A percentile compares a stretch with the other conserved stretches of the same genome.
Conservation (phyloP, 768 basidiomycete genomes). For the Asterophora lycoperdoides region DNA sequence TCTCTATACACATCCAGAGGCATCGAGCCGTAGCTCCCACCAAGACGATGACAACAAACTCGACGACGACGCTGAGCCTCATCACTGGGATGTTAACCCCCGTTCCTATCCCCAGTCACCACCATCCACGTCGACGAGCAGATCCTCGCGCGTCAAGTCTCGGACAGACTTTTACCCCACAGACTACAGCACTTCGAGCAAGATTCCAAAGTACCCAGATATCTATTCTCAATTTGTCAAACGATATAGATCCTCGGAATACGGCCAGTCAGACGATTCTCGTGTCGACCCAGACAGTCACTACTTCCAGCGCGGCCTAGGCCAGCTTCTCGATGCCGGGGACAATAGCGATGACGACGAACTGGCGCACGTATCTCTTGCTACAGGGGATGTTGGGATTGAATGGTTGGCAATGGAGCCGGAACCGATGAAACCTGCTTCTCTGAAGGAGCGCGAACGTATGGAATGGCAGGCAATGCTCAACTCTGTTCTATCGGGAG, state of each 20-base stretch:
- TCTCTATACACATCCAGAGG: constrained; percentile 59
- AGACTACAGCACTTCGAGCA: constrained; percentile 10
- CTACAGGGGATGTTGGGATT: constrained; percentile 37
- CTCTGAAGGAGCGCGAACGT: constrained; percentile 72
- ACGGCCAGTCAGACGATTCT: constrained; percentile 61
- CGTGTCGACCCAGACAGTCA: constrained; percentile 81
- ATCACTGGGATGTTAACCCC: constrained; percentile 32
- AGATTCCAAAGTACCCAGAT: constrained; percentile 40
- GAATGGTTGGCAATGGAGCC: constrained; percentile 56
- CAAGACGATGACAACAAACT: constrained; percentile 49
- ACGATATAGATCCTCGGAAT: constrained; percentile 61
- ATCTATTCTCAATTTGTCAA: constrained; percentile 79
- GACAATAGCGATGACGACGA: constrained; percentile 81
- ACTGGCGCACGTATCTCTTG: constrained; percentile 37
- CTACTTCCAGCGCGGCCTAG: constrained; percentile 70
- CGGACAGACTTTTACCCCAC: constrained; percentile 15
- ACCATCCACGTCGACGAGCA: constrained; percentile 24
- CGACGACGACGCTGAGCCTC: constrained; percentile 37
- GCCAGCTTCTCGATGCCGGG: constrained; percentile 61
- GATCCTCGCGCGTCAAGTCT: constrained; percentile 27
- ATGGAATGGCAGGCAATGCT: constrained; percentile 97
- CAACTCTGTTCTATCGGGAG: constrained; percentile 87
- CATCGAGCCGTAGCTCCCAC: constrained; percentile 35
- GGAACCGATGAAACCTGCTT: constrained; percentile 62
- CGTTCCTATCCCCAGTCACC: constrained; percentile 32